Evolutionary conservation across 441 rosid genomes (phyloP), one percentile per base, ranked within the genome.

Genomic region (Hura crepitans): DNA sequence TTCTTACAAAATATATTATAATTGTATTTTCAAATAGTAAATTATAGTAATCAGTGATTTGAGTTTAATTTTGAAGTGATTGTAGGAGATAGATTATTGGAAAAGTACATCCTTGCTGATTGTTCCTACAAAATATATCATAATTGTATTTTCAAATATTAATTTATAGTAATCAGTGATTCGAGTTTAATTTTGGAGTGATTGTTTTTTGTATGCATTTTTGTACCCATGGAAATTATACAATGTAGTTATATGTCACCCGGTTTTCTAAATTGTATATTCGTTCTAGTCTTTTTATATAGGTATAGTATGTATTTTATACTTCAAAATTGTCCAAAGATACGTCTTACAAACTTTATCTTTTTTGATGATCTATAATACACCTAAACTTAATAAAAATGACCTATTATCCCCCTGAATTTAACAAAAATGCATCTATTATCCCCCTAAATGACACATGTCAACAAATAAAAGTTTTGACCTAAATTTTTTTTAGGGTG

Each of bases 91-190:
- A 23, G 13, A 33, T 30, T 57, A 56, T 62, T 30, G 42, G 30
- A n/a, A 23, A 12, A 30, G 20, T 54, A 42, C 9, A 64, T 63
- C 14, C 23, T 25, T 67, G 70, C 70, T 60, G 51, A 28, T 27
- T 18, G 45, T 43, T 67, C 23, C 35, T 6, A 25, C 18, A 23
- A 51, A 37, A 23, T 57, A 18, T 68, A 28, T 43, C 35, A 47
- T n/a, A 25, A 15, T 53, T 67, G 17, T 35, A 8, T 35, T 35
- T 35, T 35, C 4, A 53, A 10, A 50, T 67, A 22, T 7, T 15
- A 10, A 55, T 39, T 23, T 37, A 3, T 45, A 17, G 27, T 46
- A 46, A 62, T 46, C 30, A 31, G 31, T 17, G 28, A 17, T 14
- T 25, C 37, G 2, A 25, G 14, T 49, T 39, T 49, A 49, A 47